Base-by-base conservation (phyloP, 1,284 basidiomycete genomes). In the Boletus mariae region DNA sequence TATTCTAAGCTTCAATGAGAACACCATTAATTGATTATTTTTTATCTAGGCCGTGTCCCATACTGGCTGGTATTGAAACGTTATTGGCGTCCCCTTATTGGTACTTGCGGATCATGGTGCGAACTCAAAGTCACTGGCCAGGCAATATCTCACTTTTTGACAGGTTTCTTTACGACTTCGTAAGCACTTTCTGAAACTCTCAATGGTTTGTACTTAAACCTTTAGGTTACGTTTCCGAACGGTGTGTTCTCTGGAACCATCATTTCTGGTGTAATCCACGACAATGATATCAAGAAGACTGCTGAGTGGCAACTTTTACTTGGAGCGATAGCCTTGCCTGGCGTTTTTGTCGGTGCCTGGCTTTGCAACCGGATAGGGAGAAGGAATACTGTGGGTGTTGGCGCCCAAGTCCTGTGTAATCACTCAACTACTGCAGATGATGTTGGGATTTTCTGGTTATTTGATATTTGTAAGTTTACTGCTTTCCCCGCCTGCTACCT, bases 91-190 rank as follows among this genome's bases (percentile, higher is more conserved):
- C 48, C 80, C 2, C 67, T 90, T 31, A 79, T 87, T 56, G 87
- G 87, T 13, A 90, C 85, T 2, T 83, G 80, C 55, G 85, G 85
- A 29, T 82, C 86, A 44, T 89, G 87, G 83, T 84, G 52, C 41
- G 75, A 32, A 47, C 41, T 29, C 49, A 1, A 32, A 25, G 47
- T 13, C 26, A 9, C 26, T 46, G 34, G 47, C 28, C 5, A 5
- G 23, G 37, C 45, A 26, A 45, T 45, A 34, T 52, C 52, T 62
- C 40, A 62, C 49, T 47, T 38, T 47, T 20, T 5, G 31, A 37
- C 51, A 84, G 82, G 86, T 89, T 88, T 69, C 73, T 87, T 45
- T 90, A 88, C 63, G 87, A 89, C 67, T 87, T 87, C 53, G 84
- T 83, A 61, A 62, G 74, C 60, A 40, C 48, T 38, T 25, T 15